Evolutionary conservation across 148 eudicot genomes (phyloP).

Genomic region (Fallopia convolvulus): DNA sequence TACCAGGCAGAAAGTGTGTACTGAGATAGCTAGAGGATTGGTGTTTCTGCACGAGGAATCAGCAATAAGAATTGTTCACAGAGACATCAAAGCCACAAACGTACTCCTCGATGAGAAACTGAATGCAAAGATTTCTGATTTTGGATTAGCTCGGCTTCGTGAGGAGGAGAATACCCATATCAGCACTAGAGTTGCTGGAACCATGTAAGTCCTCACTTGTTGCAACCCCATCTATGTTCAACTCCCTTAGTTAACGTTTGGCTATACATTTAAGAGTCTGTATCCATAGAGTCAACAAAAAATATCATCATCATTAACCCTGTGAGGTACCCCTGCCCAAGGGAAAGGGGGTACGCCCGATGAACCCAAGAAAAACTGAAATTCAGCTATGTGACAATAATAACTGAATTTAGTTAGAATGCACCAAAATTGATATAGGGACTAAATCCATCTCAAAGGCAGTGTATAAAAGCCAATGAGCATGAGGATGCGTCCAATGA

Average conservation of each 20-base stretch:
- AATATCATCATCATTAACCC: no score
- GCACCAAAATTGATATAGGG: no score
- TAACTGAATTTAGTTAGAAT: no score
- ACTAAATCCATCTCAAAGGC: no score
- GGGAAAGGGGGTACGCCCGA: no score
- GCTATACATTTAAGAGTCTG: neutral
- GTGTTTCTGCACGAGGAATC: constrained; percentile 41
- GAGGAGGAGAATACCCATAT: constrained; percentile 44
- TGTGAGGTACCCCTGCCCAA: no score
- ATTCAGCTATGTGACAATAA: no score
- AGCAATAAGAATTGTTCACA: constrained; percentile 33
- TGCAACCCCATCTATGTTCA: neutral
- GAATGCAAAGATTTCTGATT: constrained; percentile 40
- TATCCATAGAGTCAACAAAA: neutral
- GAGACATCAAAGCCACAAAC: constrained; percentile 39
- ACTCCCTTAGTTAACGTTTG: neutral
- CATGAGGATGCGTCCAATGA: no score
- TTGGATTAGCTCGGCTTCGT: constrained; percentile 44
- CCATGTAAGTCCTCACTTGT: constrained; percentile 23
- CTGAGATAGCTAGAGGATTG: constrained; percentile 43
- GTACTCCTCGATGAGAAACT: constrained; percentile 36
- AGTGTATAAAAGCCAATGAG: no score
- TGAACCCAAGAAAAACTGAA: no score
- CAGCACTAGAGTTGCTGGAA: constrained; percentile 47
- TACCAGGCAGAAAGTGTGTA: constrained; percentile 31